These are phyloP conservation scores for Scenedesmus sp. DNA, from an alignment of 163 green algal genomes.

Conservation along the genomic window DNA sequence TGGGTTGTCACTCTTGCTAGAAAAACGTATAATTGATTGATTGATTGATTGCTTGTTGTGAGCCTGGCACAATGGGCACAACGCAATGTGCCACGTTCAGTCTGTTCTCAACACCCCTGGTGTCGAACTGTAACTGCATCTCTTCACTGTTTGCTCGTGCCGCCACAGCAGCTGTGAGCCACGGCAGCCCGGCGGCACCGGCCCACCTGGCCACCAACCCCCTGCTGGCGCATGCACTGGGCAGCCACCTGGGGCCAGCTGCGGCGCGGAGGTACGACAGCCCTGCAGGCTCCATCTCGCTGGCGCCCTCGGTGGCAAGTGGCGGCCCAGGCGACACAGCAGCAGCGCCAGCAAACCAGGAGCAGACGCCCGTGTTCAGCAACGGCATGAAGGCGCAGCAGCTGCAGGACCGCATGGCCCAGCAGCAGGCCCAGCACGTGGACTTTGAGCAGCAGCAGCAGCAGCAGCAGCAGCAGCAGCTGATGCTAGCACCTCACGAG, in stretches of 20 bases:
- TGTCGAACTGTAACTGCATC: too few relatives aligned
- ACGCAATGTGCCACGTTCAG: not conserved
- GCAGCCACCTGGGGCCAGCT: not conserved
- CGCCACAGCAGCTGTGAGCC: not conserved
- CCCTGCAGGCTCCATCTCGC: constrained; percentile 39
- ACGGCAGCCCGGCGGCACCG: constrained; percentile 7
- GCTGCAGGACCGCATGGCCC: not conserved
- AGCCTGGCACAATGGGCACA: not conserved
- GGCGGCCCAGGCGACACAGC: not conserved
- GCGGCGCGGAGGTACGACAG: constrained; percentile 16
- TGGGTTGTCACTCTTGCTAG: too few relatives aligned
- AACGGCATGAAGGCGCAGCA: not conserved
- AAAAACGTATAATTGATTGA: too few relatives aligned
- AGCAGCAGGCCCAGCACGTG: not conserved
- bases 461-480: constrained; percentile 1
- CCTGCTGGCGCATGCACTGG: not conserved
- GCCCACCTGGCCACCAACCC: not conserved
- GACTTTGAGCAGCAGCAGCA: not conserved
- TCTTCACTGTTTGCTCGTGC: not conserved
- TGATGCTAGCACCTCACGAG: not conserved
- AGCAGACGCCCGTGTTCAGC: constrained; percentile 24
- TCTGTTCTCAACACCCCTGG: too few relatives aligned
- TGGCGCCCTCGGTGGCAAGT: constrained; percentile 18
- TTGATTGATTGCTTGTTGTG: too few relatives aligned
- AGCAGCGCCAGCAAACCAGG: constrained; percentile 28